Evolutionary conservation across 441 rosid species (phyloP).

Genomic region (Pelargonium myrrhifolium): DNA sequence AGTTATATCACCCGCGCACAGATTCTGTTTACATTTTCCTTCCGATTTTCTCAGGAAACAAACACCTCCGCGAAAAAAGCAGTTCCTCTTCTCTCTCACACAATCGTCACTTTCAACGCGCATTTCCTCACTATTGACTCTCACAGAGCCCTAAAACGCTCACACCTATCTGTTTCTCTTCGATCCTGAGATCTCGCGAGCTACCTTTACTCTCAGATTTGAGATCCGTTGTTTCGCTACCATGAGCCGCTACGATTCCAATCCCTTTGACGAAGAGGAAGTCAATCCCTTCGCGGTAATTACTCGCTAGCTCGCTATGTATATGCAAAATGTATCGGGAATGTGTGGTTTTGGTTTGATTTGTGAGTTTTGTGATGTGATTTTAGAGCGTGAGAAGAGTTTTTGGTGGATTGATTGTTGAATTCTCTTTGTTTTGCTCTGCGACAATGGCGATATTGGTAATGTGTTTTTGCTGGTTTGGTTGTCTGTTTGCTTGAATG

Average conservation of each 20-base stretch:
- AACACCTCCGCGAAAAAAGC: constrained; percentile 5
- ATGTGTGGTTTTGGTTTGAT: constrained; percentile 3
- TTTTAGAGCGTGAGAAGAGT: background rate
- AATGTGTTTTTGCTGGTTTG: background rate
- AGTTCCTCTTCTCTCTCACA: background rate
- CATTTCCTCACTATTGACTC: background rate
- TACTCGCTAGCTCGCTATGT: background rate
- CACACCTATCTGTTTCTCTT: constrained; percentile 1
- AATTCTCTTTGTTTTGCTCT: background rate
- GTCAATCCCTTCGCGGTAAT: constrained; percentile 91
- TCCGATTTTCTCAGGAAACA: constrained; percentile 25
- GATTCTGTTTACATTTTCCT: constrained; percentile 3
- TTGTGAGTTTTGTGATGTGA: background rate
- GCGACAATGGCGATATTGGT: constrained; percentile 5
- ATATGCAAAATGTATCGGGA: background rate
- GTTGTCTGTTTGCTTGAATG: background rate
- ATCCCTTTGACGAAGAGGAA: constrained; percentile 79
- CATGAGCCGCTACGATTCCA: constrained; percentile 74
- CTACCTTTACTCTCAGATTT: constrained; percentile 1
- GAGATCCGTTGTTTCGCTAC: constrained; percentile 24
- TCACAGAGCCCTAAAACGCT: background rate
- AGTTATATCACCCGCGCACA: constrained; percentile 1
- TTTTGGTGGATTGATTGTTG: background rate
- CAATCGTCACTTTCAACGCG: background rate
- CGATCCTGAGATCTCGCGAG: background rate